These are phyloP conservation scores for Penicillium polonicum DNA, from an alignment of 2,329 filamentous ascomycete species.

Conservation along the genomic window DNA sequence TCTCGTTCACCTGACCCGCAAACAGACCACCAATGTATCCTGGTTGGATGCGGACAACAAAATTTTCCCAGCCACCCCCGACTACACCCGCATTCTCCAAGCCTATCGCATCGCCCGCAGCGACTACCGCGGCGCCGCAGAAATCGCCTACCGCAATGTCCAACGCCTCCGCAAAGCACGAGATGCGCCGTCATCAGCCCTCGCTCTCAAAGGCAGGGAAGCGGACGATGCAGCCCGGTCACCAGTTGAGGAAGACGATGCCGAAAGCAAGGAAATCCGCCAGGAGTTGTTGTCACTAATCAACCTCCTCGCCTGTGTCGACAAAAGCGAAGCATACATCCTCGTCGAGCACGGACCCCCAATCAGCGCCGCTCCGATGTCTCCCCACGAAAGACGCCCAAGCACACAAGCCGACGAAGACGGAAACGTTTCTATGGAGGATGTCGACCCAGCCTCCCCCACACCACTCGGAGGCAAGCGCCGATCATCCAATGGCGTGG, in stretches of 20 bases:
- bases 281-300: slow-evolving; percentile 86
- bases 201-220: slow-evolving; percentile 40
- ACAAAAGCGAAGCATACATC: slow-evolving; percentile 75
- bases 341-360: slow-evolving; percentile 49
- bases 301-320: slow-evolving; percentile 85
- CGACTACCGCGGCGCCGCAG: slow-evolving; percentile 78
- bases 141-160: slow-evolving; percentile 56
- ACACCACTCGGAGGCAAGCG: slow-evolving; percentile 18
- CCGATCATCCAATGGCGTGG: slow-evolving; percentile 22
- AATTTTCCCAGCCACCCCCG: slow-evolving; percentile 48
- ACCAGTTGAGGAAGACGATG: slow-evolving; percentile 41
- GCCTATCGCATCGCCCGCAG: slow-evolving; percentile 80
- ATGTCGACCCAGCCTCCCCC: slow-evolving; percentile 24
- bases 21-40: slow-evolving; percentile 61
- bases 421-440: slow-evolving; percentile 42
- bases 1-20: slow-evolving; percentile 68
- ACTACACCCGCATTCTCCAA: slow-evolving; percentile 87
- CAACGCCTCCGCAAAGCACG: slow-evolving; percentile 48
- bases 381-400: slow-evolving; percentile 47
- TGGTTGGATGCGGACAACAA: slow-evolving; percentile 39
- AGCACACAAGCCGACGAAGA: slow-evolving; percentile 45
- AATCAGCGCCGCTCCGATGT: background rate
- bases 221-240: slow-evolving; percentile 27
- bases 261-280: slow-evolving; percentile 54
- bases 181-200: slow-evolving; percentile 34